Base-by-base conservation (phyloP, 108 stramenopile species). In the Stephanodiscus triporus region DNA sequence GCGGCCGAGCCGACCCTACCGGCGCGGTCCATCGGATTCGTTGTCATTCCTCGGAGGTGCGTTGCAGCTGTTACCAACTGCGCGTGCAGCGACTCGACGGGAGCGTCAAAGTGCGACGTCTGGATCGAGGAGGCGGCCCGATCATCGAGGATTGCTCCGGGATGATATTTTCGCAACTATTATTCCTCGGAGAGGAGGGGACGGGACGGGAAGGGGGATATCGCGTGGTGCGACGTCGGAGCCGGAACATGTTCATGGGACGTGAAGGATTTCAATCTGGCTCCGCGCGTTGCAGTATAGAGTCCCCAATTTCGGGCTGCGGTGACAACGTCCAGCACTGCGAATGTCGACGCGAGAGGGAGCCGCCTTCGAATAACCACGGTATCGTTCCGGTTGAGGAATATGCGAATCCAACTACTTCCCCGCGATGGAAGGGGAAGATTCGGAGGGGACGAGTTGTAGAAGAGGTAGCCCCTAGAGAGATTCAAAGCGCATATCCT, bases 201-300 rank as follows among this genome's bases (percentile, higher is more conserved):
- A 38, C 20, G 26, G 16, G 49, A 16, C 6, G 59, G 51, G 64
- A 32, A 5, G 26, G 23, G 5, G 32, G 36, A 32, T 14, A 27
- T 36, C 9, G 29, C 29, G 71, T 19, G 22, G 30, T 13, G n/a
- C 13, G 38, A 13, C n/a, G 34, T 48, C 32, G 78, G 72, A 0
- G 68, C n/a, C n/a, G 57, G 66, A 82, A 82, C 47, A 73, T 82
- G 76, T 82, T 73, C 60, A n/a, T 77, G 81, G 76, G 81, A 82
- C 63, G 81, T 82, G 14, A 82, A 82, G 72, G 81, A 82, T 54
- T 82, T 82, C 27, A 73, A 77, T n/a, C 50, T 82, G 81, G 81
- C 54, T 82, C 30, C 61, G 76, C 32, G 51, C 63, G 24, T 63
- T 77, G 38, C 47, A 57, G n/a, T n/a, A 40, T 72, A 82, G 48